phyloP scores from a whole-genome alignment of 2,329 filamentous ascomycete genomes.

The Arthrobotrys musiformis region DNA sequence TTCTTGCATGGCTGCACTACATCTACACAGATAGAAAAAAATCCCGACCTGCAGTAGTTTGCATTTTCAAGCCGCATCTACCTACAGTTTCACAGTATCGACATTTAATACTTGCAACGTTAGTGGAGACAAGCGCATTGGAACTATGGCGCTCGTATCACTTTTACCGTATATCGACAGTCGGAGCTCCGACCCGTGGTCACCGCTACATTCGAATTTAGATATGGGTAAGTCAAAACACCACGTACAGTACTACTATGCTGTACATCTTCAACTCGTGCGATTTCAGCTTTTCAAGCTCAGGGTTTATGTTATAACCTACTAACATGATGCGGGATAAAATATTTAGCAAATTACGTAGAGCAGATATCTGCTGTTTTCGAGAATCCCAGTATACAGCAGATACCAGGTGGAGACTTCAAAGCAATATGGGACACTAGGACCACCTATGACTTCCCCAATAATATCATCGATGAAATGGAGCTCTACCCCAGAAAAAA shows the following conservation, averaged over 20 bases:
- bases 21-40: constrained; percentile 8
- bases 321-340: not conserved
- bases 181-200: constrained; percentile 41
- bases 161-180: constrained; percentile 50
- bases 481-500: constrained; percentile 51
- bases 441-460: constrained; percentile 51
- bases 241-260: not conserved
- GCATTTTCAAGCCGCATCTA: constrained; percentile 21
- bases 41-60: constrained; percentile 17
- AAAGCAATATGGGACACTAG: constrained; percentile 54
- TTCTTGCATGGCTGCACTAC: constrained; percentile 3
- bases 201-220: constrained; percentile 19
- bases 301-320: not conserved
- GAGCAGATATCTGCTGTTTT: constrained; percentile 53
- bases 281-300: not conserved
- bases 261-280: not conserved
- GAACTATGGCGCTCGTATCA: constrained; percentile 42
- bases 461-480: constrained; percentile 51
- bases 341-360: constrained; percentile 32
- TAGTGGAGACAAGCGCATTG: not conserved
- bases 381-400: constrained; percentile 50
- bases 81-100: not conserved
- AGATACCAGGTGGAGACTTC: constrained; percentile 39
- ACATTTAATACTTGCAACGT: not conserved
- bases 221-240: constrained; percentile 43